Evolutionary conservation across 495 filamentous ascomycete species (phyloP).

Genomic region (Aspergillus leporis): DNA sequence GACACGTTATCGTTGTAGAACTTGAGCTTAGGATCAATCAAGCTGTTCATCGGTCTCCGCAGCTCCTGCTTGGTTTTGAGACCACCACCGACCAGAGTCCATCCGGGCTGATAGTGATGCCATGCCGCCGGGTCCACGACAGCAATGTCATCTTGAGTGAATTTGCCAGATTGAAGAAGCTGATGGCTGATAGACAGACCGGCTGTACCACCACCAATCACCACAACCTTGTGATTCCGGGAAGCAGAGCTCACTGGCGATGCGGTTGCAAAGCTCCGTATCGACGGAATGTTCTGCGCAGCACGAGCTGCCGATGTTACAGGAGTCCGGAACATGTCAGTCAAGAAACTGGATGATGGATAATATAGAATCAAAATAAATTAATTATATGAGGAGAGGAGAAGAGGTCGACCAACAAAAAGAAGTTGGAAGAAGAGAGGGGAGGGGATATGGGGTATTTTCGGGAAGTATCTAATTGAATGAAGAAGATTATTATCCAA

Average conservation of each 20-base stretch:
- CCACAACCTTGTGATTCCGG: slow-evolving; percentile 60
- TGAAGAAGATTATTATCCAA: no score
- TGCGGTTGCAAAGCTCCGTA: slow-evolving; percentile 40
- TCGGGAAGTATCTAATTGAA: no score
- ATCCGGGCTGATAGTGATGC: slow-evolving; percentile 73
- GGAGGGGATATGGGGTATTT: no score
- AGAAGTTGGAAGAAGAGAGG: no score
- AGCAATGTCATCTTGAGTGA: slow-evolving; percentile 63
- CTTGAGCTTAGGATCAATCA: slow-evolving; percentile 61
- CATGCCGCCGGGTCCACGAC: slow-evolving; percentile 62
- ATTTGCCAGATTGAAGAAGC: slow-evolving; percentile 55
- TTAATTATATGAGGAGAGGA: no score
- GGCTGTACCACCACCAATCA: slow-evolving; percentile 64
- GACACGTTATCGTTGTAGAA: slow-evolving; percentile 57
- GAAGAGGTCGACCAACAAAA: no score
- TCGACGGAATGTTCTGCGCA: not conserved
- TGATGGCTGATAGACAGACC: slow-evolving; percentile 65
- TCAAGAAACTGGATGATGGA: not conserved
- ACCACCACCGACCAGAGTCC: slow-evolving; percentile 68
- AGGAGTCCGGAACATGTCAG: slow-evolving; percentile 15
- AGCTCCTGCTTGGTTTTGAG: slow-evolving; percentile 59
- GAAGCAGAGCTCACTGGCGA: slow-evolving; percentile 35
- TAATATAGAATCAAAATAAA: no score
- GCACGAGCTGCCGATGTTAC: slow-evolving; percentile 12
- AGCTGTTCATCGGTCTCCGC: slow-evolving; percentile 47